These are phyloP conservation scores for Plasmopara muralis DNA, from an alignment of 352 stramenopile species.

Conservation along the genomic window DNA sequence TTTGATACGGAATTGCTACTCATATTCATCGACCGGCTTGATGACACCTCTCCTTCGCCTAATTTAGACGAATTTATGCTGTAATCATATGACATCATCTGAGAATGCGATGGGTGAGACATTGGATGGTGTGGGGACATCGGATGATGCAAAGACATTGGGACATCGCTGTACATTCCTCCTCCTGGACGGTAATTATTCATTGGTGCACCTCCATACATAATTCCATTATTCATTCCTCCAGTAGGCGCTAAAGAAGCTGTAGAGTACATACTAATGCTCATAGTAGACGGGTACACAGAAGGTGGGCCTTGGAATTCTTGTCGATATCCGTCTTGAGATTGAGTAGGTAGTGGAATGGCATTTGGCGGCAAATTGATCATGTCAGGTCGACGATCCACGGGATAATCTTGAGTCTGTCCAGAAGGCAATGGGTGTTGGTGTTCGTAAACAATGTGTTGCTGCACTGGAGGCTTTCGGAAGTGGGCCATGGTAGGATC, in stretches of 20 bases:
- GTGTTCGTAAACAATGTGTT: conserved; percentile 40
- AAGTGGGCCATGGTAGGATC: conserved; percentile 49
- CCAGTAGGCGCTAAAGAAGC: conserved; percentile 19
- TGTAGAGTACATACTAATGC: conserved; percentile 39
- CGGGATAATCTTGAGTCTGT: conserved; percentile 27
- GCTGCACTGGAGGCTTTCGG: conserved; percentile 34
- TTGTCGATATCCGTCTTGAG: conserved; percentile 27
- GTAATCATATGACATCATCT: conserved; percentile 45
- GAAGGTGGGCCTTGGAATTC: conserved; percentile 14
- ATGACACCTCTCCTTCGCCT: conserved; percentile 12
- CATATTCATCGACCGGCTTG: conserved; percentile 15
- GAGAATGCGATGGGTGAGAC: conserved; percentile 28
- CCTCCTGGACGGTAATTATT: conserved; percentile 29
- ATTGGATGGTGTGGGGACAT: conserved; percentile 35
- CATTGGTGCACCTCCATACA: conserved; percentile 32
- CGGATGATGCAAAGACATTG: conserved; percentile 25
- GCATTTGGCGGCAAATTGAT: conserved; percentile 32
- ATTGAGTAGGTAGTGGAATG: conserved; percentile 15
- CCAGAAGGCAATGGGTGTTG: conserved; percentile 30
- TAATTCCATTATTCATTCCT: conserved; percentile 18
- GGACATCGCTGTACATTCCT: conserved; percentile 21
- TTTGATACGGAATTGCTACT: conserved; percentile 27
- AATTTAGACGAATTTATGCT: conserved; percentile 15
- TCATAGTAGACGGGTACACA: conserved; percentile 30
- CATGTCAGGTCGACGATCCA: conserved; percentile 41